Evolutionary conservation across 2,329 filamentous ascomycete genomes (phyloP), one percentile per base, ranked within the genome.

Genomic region (Pestalotiopsis sp.): DNA sequence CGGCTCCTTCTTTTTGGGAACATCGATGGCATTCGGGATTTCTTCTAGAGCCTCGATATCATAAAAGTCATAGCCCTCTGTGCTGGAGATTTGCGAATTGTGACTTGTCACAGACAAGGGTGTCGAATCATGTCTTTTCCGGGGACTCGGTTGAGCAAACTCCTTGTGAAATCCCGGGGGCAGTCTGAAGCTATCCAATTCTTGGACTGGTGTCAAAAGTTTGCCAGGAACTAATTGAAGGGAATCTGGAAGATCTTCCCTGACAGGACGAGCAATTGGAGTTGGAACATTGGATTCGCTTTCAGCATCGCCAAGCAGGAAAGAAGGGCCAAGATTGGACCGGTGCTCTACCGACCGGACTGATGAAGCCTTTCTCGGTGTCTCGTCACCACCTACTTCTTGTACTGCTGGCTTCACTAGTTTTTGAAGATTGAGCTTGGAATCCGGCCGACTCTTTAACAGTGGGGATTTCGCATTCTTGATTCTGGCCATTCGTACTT

Each of bases 1-100:
- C 4, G 79, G 77, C 66, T 80, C 80, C 67, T 80, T 80, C 71
- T 80, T 82, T 66, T 77, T 81, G 5, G 82, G 86, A 64, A 89
- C 85, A 69, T 90, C 86, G 61, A 89, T 86, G 6, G 85, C 86
- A 59, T 81, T 81, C 63, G 80, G 79, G 67, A 86, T 77, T 36
- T 82, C 76, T 70, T 72, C 78, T 5, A 73, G 64, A 9, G 76
- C 85, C n/a, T 88, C 88, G 36, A 88, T 80, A 73, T 88, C 89
- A 74, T 91, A 91, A 73, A 91, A 91, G 76, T 91, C 89, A 73
- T 91, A 91, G 0, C 89, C 89, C 71, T 90, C 88, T 1, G 85
- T 87, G 73, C 82, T 86, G 13, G 85, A 86, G n/a, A 79, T 72
- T 25, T 85, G 82, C 72, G 84, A 88, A 56, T 83, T 82, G 39